These are phyloP conservation scores for Epichloe aotearoae DNA, from an alignment of 2,329 filamentous ascomycete species.

Conservation along the genomic window DNA sequence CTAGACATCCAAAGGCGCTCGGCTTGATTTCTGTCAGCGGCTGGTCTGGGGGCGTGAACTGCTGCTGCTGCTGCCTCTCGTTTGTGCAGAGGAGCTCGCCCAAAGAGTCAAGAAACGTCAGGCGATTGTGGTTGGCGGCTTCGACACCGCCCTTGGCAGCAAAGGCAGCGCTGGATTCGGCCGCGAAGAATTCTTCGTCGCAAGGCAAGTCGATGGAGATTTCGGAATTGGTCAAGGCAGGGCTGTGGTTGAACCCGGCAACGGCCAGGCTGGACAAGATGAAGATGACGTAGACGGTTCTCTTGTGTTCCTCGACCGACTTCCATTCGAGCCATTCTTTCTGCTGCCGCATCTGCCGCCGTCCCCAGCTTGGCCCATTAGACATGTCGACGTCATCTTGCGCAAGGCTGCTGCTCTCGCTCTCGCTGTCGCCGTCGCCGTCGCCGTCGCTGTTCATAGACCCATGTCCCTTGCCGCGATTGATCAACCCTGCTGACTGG, in stretches of 20 bases:
- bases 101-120: slow-evolving; percentile 72
- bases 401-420: slow-evolving; percentile 16
- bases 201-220: slow-evolving; percentile 81
- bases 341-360: slow-evolving; percentile 34
- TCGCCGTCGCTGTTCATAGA: no score
- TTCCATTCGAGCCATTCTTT: slow-evolving; percentile 75
- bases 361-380: slow-evolving; percentile 36
- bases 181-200: slow-evolving; percentile 81
- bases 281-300: slow-evolving; percentile 84
- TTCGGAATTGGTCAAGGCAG: slow-evolving; percentile 86
- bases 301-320: slow-evolving; percentile 74
- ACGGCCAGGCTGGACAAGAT: slow-evolving; percentile 82
- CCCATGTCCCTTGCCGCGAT: slow-evolving; percentile 14
- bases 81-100: slow-evolving; percentile 70
- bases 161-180: slow-evolving; percentile 73
- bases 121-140: slow-evolving; percentile 54
- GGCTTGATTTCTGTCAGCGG: slow-evolving; percentile 55
- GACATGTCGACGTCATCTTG: slow-evolving; percentile 42
- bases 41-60: slow-evolving; percentile 23
- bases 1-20: slow-evolving; percentile 82
- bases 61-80: slow-evolving; percentile 38
- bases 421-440: background rate
- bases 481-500: slow-evolving; percentile 65
- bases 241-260: slow-evolving; percentile 84
- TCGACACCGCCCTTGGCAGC: slow-evolving; percentile 60